A percentile compares a stretch with the other conserved stretches of the same genome.
Conservation (phyloP, 352 stramenopile genomes). For the Phytophthora foliorum region DNA sequence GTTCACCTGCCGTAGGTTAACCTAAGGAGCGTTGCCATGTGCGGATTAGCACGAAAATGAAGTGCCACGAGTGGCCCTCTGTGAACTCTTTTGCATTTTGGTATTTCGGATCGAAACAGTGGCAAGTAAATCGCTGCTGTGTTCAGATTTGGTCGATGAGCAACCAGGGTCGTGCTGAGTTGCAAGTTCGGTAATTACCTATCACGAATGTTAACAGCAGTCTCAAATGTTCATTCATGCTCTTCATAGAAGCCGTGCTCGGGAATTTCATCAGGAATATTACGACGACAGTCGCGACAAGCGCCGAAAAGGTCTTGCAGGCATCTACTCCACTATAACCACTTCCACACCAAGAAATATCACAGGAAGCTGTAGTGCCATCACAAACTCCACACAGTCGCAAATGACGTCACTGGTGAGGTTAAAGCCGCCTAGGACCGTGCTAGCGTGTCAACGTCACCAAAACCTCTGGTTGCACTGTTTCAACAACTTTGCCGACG, state of each 20-base stretch:
- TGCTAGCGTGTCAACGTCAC: constrained; percentile 74
- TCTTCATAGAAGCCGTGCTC: constrained; percentile 68
- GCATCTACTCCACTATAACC: constrained; percentile 77
- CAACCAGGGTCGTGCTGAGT: not conserved
- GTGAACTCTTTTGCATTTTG: not conserved
- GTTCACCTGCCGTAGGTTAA: constrained; percentile 7
- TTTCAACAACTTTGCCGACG: constrained; percentile 46
- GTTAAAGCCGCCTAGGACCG: constrained; percentile 59
- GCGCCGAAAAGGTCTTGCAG: constrained; percentile 55
- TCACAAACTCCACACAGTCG: constrained; percentile 42
- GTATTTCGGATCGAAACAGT: not conserved
- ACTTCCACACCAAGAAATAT: constrained; percentile 70
- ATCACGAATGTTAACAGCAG: constrained; percentile 4
- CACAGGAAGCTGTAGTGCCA: constrained; percentile 47
- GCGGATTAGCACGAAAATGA: constrained; percentile 14
- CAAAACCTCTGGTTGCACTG: constrained; percentile 54
- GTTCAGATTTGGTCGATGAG: constrained; percentile 14
- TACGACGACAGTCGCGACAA: constrained; percentile 49
- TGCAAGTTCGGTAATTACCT: constrained; percentile 16
- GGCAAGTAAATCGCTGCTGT: not conserved
- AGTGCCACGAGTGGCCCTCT: constrained; percentile 12
- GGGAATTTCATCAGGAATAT: constrained; percentile 48
- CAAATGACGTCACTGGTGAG: constrained; percentile 51
- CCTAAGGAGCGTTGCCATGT: not conserved
- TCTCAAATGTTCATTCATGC: not conserved